Evolutionary conservation across 2,329 filamentous ascomycete species (phyloP), one percentile per base, ranked within the genome.

Genomic region (Fusarium liriodendri): DNA sequence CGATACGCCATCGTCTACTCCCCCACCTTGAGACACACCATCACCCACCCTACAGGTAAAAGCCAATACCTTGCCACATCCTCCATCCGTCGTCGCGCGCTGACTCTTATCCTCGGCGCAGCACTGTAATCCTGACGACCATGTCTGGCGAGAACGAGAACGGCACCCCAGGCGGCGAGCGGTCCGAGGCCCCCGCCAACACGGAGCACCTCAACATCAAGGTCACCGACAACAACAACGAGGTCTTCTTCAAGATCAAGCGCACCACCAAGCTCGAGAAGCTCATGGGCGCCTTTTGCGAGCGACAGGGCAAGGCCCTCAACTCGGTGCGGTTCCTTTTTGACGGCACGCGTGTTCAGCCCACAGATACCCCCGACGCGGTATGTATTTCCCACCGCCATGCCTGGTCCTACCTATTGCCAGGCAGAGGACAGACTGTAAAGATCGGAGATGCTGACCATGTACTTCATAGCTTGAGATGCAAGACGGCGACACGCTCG

Each of bases 171-270:
- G 84, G 84, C 74, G 84, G 84, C 77, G 85, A 86, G 64, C 79
- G 82, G 47, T 82, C 85, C 62, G 83, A 83, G 29, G 83, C 85
- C 33, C 80, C 84, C 62, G 85, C 87, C 27, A 85, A 87, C 65
- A 87, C 87, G 33, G 96, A 98, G 85, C 97, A 99, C 84, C 88
- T 99, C 6, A 99, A 99, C 86, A 98, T 99, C 86, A 99, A 99
- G 84, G 97, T 99, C 16, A 98, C 97, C 0, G 97, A 99, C 79
- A 98, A 97, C 87, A 98, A 98, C 87, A 99, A 99, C 83, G 97
- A 99, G 83, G 96, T 99, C 79, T 99, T 98, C 84, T 99, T 99
- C 89, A 99, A 99, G 89, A 99, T 99, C 87, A 99, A 99, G 92
- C 91, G 95, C 40, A 95, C 93, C 25, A 99, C 97, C 1, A 94